These are phyloP conservation scores for Piper longum DNA, from an alignment of 164 flowering plant genomes.

Conservation along the genomic window DNA sequence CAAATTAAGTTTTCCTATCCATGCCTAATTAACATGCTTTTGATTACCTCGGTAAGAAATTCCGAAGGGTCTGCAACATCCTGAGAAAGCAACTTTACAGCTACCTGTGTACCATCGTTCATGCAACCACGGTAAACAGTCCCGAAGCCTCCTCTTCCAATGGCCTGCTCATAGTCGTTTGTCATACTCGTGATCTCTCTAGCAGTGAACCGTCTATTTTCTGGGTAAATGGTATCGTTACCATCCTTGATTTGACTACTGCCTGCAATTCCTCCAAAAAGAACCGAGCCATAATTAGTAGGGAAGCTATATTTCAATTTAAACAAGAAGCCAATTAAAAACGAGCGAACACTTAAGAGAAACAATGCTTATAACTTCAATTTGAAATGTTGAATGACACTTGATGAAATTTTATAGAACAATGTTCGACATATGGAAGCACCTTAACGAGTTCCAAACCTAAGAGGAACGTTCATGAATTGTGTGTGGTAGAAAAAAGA, in stretches of 20 bases:
- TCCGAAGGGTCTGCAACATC: constrained; percentile 11
- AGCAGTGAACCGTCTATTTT: constrained; percentile 17
- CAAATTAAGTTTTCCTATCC: too few species aligned
- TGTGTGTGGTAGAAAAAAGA: too few species aligned
- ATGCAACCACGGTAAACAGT: constrained; percentile 29
- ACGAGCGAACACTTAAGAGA: too few species aligned
- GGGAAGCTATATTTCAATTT: neutral
- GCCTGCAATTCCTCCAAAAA: neutral
- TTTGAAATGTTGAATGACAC: too few species aligned
- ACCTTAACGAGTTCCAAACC: too few species aligned
- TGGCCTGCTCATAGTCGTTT: constrained; percentile 17
- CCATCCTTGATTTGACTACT: neutral
- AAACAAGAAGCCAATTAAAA: too few species aligned
- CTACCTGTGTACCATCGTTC: constrained; percentile 22
- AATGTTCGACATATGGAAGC: too few species aligned
- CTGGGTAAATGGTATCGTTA: neutral
- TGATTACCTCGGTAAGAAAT: too few species aligned
- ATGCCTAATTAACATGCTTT: too few species aligned
- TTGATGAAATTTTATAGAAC: too few species aligned
- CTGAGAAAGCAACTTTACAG: constrained; percentile 36
- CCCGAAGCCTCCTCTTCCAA: constrained; percentile 47
- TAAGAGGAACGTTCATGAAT: too few species aligned
- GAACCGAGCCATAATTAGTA: neutral
- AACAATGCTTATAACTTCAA: too few species aligned
- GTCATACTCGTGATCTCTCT: constrained; percentile 25